Evolutionary conservation across 1,284 basidiomycete genomes (phyloP), one percentile per base, ranked within the genome.

Genomic region (Leccinum huronense): DNA sequence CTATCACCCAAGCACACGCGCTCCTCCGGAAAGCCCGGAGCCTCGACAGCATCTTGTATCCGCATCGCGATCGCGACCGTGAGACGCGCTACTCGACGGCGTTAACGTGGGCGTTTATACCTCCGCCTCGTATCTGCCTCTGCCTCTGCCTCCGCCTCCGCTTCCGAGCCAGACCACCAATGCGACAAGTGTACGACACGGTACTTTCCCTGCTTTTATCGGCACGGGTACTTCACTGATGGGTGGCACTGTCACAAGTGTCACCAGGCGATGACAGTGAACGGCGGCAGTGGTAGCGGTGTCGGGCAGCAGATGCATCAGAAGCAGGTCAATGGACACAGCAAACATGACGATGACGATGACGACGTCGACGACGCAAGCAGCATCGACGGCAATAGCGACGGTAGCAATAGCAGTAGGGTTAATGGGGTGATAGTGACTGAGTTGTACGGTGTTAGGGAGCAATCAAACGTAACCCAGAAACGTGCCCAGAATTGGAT

Each of bases 21-120:
- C 83, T 95, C 11, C 83, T 96, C 48, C 89, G 94, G 63, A 95
- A 96, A 77, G 94, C 94, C 8, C 86, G 85, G 34, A 86, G 93
- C 10, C 81, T 96, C 19, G 94, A 96, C 74, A 79, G 80, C 31
- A 81, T 91, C 58, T 79, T 93, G 33, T 69, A 71, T 40, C 63
- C 68, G 1, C 64, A 69, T 34, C 71, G 67, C 27, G 33, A 58
- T 10, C 56, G 56, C 0, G 55, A 34, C 7, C 55, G 55, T 3
- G 48, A 51, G 66, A 73, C 1, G 51, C 40, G 2, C 8, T 27
- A 13, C 23, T 51, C 23, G 48, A 51, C 9, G 30, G n/a, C 19
- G n/a, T 51, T 4, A n/a, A n/a, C 42, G 6, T 33, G 6, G 72
- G 70, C 1, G 61, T 62, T 27, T 27, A 27, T 27, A 27, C 23